These are phyloP conservation scores for Aurifilum marmelostoma DNA, from an alignment of 2,329 filamentous ascomycete species.

Conservation along the genomic window DNA sequence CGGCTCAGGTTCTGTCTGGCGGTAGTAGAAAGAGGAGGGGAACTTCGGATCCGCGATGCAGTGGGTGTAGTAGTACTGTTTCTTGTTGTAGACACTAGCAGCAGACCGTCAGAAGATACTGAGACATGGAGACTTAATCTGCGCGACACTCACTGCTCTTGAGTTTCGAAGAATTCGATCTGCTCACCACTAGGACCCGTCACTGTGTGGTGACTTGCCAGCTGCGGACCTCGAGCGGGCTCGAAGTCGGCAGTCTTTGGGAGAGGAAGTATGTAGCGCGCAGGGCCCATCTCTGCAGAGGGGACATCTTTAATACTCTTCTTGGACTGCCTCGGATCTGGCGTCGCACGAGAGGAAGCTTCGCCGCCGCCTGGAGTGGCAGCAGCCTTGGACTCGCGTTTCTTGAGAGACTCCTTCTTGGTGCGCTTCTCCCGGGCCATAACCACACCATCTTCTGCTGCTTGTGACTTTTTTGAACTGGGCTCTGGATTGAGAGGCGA, in stretches of 20 bases:
- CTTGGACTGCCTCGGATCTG: constrained; percentile 54
- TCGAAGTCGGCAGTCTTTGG: constrained; percentile 67
- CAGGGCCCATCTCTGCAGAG: constrained; percentile 52
- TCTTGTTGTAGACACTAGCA: constrained; percentile 63
- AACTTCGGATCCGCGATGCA: constrained; percentile 90
- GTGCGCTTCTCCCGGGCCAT: constrained; percentile 55
- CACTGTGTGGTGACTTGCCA: constrained; percentile 59
- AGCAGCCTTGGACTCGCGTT: constrained; percentile 64
- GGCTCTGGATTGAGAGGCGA: constrained; percentile 75
- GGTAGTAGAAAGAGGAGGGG: constrained; percentile 84
- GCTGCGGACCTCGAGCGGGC: constrained; percentile 58
- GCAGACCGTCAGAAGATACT: no score
- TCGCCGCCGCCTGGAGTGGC: constrained; percentile 41
- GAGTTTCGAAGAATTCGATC: constrained; percentile 64
- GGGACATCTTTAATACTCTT: constrained; percentile 41
- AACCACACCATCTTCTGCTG: constrained; percentile 41
- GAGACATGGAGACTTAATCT: neutral
- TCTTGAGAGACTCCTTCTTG: constrained; percentile 71
- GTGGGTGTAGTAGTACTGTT: constrained; percentile 83
- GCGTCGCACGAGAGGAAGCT: constrained; percentile 57
- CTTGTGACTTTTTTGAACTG: constrained; percentile 39
- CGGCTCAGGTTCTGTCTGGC: constrained; percentile 83
- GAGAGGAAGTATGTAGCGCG: constrained; percentile 66
- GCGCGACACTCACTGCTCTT: constrained; percentile 60
- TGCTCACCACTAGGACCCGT: constrained; percentile 52